phyloP scores from a whole-genome alignment of 768 basidiomycete genomes.

The Roridomyces roridus region DNA sequence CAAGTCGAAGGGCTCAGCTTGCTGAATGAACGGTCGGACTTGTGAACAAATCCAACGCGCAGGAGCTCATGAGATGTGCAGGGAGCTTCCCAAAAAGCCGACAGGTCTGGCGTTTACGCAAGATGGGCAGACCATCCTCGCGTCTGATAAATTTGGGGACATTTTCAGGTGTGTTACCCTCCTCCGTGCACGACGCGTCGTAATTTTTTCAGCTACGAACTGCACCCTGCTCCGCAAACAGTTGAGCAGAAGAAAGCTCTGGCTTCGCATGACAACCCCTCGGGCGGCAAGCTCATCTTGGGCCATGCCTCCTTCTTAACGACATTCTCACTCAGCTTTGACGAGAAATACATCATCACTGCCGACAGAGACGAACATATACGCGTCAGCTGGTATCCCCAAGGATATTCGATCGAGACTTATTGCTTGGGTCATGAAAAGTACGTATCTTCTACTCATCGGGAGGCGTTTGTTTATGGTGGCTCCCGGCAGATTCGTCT shows the following conservation, averaged over 20 bases:
- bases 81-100: constrained; percentile 85
- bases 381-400: constrained; percentile 87
- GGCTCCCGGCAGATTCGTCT: constrained; percentile 68
- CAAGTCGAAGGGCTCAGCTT: constrained; percentile 59
- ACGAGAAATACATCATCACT: constrained; percentile 81
- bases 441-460: constrained; percentile 46
- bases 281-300: constrained; percentile 71
- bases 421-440: constrained; percentile 87
- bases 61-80: constrained; percentile 33
- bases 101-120: constrained; percentile 70
- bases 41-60: too few species aligned
- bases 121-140: constrained; percentile 69
- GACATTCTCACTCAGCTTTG: constrained; percentile 66
- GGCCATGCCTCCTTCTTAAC: constrained; percentile 92
- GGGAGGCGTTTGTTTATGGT: not conserved
- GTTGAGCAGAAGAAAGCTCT: constrained; percentile 44
- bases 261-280: constrained; percentile 73
- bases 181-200: not conserved
- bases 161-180: constrained; percentile 69
- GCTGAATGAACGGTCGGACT: constrained; percentile 74
- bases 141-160: constrained; percentile 96
- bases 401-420: constrained; percentile 84
- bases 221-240: constrained; percentile 45
- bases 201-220: constrained; percentile 57
- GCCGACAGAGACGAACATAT: constrained; percentile 97